Conservation (phyloP, 1,139 yeast species). For the Saccharomyces hybrid region DNA sequence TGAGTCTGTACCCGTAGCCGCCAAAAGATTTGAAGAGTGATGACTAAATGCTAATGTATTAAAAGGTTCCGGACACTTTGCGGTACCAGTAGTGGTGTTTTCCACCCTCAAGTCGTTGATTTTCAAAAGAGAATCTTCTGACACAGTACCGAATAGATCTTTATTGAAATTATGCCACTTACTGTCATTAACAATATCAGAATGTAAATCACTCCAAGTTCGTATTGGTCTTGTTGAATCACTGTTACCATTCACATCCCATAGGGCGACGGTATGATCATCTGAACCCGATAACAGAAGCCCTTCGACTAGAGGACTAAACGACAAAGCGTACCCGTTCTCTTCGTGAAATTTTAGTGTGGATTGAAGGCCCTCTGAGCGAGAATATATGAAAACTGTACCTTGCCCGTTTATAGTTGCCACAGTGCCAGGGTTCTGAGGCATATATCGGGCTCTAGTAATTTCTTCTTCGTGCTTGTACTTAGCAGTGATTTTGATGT, state of each 20-base stretch:
- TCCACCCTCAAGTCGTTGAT: constrained; percentile 55
- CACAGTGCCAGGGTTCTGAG: constrained; percentile 56
- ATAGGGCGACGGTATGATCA: constrained; percentile 52
- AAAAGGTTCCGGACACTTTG: constrained; percentile 37
- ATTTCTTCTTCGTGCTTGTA: constrained; percentile 52
- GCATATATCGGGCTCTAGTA: constrained; percentile 78
- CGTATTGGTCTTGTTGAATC: constrained; percentile 22
- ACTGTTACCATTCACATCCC: constrained; percentile 38
- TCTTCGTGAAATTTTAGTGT: constrained; percentile 47
- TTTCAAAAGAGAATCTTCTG: constrained; percentile 62
- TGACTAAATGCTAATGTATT: constrained; percentile 62
- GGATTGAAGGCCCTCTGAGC: constrained; percentile 29
- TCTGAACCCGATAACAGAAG: constrained; percentile 51
- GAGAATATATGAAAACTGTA: constrained; percentile 57
- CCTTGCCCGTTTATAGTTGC: constrained; percentile 81
- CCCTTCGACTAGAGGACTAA: constrained; percentile 47
- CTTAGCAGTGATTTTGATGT: constrained; percentile 59
- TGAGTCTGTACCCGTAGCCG: constrained; percentile 65
- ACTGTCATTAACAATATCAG: constrained; percentile 63
- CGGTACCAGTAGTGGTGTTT: constrained; percentile 30
- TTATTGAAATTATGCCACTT: constrained; percentile 55
- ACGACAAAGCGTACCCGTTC: constrained; percentile 68
- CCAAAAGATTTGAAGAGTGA: constrained; percentile 50
- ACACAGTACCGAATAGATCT: constrained; percentile 56
- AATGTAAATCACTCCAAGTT: constrained; percentile 35